Conservation (phyloP, 495 filamentous ascomycete species). For the Podospora pseudoanserina region DNA sequence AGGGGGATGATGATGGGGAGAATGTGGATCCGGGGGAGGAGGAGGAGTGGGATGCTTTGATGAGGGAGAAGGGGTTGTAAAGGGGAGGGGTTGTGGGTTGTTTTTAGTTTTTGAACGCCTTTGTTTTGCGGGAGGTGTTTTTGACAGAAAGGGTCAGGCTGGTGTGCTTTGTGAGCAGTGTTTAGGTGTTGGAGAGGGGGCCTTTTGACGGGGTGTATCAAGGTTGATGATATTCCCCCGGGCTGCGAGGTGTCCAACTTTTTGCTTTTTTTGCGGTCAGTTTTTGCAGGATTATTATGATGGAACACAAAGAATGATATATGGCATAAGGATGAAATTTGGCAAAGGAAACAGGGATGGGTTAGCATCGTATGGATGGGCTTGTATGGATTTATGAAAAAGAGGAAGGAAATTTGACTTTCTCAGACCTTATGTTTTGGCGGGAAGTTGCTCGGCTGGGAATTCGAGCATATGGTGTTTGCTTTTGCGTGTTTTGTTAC, state of each 20-base stretch:
- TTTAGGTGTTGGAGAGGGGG: not conserved
- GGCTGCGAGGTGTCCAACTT: no score
- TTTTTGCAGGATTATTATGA: not conserved
- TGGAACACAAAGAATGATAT: not conserved
- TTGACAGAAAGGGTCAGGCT: no score
- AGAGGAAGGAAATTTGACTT: not conserved
- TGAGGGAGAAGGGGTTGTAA: not conserved
- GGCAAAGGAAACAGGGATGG: not conserved
- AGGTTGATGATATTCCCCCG: not conserved
- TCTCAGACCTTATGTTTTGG: not conserved
- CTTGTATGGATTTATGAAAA: not conserved
- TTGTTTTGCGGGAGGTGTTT: no score
- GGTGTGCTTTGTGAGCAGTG: not conserved
- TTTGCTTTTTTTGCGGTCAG: not conserved
- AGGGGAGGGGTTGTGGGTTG: not conserved
- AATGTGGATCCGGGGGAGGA: not conserved
- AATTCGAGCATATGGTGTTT: not conserved
- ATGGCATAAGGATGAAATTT: not conserved
- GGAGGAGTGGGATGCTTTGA: slow-evolving; percentile 1
- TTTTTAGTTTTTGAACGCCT: no score
- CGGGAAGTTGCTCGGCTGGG: not conserved
- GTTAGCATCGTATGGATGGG: not conserved
- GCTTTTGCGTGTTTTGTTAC: not conserved
- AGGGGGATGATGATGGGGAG: not conserved
- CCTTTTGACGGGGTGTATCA: no score